Evolutionary conservation across 345 rosid genomes (phyloP).

Genomic region (Euphorbia tirucalli): DNA sequence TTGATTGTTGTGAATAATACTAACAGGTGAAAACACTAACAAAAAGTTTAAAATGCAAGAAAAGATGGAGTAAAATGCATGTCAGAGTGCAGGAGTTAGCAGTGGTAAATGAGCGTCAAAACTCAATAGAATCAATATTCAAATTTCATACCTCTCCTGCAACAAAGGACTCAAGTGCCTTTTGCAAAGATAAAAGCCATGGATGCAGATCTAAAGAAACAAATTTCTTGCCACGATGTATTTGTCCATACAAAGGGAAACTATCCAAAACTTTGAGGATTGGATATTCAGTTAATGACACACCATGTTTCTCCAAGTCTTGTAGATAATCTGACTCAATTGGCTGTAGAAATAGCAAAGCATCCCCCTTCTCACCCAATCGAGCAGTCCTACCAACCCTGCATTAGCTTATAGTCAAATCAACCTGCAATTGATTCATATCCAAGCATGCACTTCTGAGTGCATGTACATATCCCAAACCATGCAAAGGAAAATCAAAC

Average conservation of each 20-base stretch:
- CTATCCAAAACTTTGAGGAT: conserved; percentile 69
- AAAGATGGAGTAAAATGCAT: neutral
- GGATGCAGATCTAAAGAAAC: conserved; percentile 68
- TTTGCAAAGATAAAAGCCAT: conserved; percentile 73
- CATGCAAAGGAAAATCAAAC: conserved; percentile 32
- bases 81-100: neutral
- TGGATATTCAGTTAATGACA: conserved; percentile 68
- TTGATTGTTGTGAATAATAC: neutral
- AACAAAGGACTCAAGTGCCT: conserved; percentile 65
- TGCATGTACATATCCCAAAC: neutral
- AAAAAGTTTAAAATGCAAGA: neutral
- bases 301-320: conserved; percentile 87
- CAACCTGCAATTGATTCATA: conserved; percentile 1
- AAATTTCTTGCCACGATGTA: conserved; percentile 43
- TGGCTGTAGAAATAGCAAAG: conserved; percentile 83
- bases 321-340: conserved; percentile 74
- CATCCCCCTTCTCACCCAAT: conserved; percentile 87
- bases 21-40: neutral
- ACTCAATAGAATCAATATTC: neutral
- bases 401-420: conserved; percentile 31
- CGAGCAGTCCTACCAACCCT: conserved; percentile 99
- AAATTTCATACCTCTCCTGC: conserved; percentile 46
- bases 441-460: too few relatives aligned
- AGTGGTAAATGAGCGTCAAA: neutral
- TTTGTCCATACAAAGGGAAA: conserved; percentile 50